These are phyloP conservation scores for Hordeum pubiflorum DNA, from an alignment of 202 grass and related monocot species.

Conservation along the genomic window DNA sequence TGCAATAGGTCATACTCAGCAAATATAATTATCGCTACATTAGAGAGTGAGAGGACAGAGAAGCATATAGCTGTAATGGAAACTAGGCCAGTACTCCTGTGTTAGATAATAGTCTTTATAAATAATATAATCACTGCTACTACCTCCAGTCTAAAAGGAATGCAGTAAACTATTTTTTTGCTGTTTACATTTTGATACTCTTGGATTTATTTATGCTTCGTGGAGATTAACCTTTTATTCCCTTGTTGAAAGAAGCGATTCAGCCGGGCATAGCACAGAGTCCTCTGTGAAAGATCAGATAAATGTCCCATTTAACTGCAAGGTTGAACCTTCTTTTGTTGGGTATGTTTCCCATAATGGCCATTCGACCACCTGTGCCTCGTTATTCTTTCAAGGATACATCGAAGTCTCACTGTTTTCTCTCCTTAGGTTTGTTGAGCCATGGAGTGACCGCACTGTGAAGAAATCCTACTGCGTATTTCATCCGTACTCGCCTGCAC, in stretches of 20 bases:
- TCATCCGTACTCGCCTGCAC: slow-evolving; percentile 64
- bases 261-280: slow-evolving; percentile 23
- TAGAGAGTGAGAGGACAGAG: too few relatives aligned
- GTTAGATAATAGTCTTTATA: not conserved
- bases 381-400: not conserved
- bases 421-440: slow-evolving; percentile 53
- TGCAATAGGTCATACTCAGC: not conserved
- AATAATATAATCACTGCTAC: not conserved
- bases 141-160: not conserved
- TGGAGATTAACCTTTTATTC: slow-evolving; percentile 8
- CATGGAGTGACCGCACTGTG: slow-evolving; percentile 53
- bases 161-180: not conserved
- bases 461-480: slow-evolving; percentile 71
- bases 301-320: slow-evolving; percentile 57
- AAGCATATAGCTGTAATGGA: not conserved
- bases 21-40: not conserved
- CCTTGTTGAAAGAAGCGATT: slow-evolving; percentile 39
- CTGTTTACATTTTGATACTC: not conserved
- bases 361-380: not conserved
- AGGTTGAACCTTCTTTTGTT: slow-evolving; percentile 75
- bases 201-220: not conserved
- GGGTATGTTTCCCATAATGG: slow-evolving; percentile 47
- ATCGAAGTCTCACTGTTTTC: slow-evolving; percentile 5
- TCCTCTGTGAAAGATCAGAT: slow-evolving; percentile 33
- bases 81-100: not conserved